A percentile compares a stretch with the other conserved stretches of the same genome.
These are phyloP conservation scores for Marvania coccoides DNA, from an alignment of 139 green algal species.

Conservation along the genomic window DNA sequence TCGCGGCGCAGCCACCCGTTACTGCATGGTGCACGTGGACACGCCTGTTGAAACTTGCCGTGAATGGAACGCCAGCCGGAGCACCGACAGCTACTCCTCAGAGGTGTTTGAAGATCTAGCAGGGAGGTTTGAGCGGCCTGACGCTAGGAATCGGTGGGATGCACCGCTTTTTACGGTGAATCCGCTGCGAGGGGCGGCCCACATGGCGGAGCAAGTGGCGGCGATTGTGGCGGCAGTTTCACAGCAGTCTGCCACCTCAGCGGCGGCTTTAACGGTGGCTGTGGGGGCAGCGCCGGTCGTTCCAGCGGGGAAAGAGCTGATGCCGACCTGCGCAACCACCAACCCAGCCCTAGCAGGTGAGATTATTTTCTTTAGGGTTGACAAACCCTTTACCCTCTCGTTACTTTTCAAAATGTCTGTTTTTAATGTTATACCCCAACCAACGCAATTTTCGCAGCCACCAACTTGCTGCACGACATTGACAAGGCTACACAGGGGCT, in stretches of 20 bases:
- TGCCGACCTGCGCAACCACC: slow-evolving; percentile 2
- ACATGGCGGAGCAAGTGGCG: background rate
- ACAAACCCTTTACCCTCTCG: too few species aligned
- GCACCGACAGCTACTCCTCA: slow-evolving; percentile 12
- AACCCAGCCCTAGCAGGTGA: slow-evolving; percentile 7
- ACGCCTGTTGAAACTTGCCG: slow-evolving; percentile 38
- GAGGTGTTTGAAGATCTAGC: slow-evolving; percentile 73
- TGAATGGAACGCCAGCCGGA: slow-evolving; percentile 57
- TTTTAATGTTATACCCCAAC: background rate
- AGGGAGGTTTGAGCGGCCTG: slow-evolving; percentile 76
- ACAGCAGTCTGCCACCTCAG: background rate
- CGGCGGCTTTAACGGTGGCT: background rate
- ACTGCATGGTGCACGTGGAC: slow-evolving; percentile 84
- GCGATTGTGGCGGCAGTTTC: background rate
- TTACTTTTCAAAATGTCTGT: too few species aligned
- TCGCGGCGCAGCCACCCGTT: slow-evolving; percentile 60
- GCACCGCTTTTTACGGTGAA: slow-evolving; percentile 65
- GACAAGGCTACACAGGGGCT: slow-evolving; percentile 65
- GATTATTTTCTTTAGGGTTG: background rate
- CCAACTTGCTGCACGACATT: slow-evolving; percentile 82
- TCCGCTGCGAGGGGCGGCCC: background rate
- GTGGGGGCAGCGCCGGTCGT: background rate
- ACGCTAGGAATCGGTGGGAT: slow-evolving; percentile 85
- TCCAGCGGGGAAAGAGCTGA: background rate
- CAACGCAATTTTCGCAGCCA: slow-evolving; percentile 31